Conservation (phyloP, 805 yeast species). For the Pichia kluyveri region DNA sequence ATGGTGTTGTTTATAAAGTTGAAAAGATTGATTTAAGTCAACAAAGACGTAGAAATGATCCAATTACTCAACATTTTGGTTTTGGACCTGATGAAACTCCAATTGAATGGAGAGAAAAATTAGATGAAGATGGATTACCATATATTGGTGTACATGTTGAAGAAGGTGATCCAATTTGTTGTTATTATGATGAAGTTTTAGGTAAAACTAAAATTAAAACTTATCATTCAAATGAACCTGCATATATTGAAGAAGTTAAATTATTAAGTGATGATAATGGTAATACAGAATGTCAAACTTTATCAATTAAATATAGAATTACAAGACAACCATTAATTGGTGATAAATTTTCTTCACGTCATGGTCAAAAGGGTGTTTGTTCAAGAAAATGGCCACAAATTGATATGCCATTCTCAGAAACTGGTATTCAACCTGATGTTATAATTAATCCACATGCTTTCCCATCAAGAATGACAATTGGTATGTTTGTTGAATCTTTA, state of each 20-base stretch:
- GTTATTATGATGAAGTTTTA: conserved; percentile 81
- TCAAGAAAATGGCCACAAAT: conserved; percentile 96
- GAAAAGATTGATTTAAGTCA: conserved; percentile 80
- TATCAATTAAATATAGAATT: conserved; percentile 83
- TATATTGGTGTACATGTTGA: conserved; percentile 77
- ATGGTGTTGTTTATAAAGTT: conserved; percentile 92
- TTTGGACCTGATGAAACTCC: conserved; percentile 94
- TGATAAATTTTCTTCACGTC: conserved; percentile 95
- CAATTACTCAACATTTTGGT: conserved; percentile 89
- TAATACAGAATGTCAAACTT: conserved; percentile 70
- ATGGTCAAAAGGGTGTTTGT: conserved; percentile 98
- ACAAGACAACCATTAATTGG: conserved; percentile 93
- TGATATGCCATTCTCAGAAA: conserved; percentile 95
- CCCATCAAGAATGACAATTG: conserved; percentile 99
- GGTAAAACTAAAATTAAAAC: conserved; percentile 90
- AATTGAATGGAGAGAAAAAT: conserved; percentile 74
- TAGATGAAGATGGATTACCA: conserved; percentile 92
- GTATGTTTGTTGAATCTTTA: conserved; percentile 96
- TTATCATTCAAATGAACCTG: conserved; percentile 91
- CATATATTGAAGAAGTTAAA: conserved; percentile 91
- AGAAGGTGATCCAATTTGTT: conserved; percentile 94
- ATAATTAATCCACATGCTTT: conserved; percentile 98
- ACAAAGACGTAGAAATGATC: conserved; percentile 84
- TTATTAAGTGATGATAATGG: conserved; percentile 76
- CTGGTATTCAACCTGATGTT: conserved; percentile 95